phyloP scores from a whole-genome alignment of 192 early-diverging fungal genomes.

The Gryganskiella cystojenkinii region DNA sequence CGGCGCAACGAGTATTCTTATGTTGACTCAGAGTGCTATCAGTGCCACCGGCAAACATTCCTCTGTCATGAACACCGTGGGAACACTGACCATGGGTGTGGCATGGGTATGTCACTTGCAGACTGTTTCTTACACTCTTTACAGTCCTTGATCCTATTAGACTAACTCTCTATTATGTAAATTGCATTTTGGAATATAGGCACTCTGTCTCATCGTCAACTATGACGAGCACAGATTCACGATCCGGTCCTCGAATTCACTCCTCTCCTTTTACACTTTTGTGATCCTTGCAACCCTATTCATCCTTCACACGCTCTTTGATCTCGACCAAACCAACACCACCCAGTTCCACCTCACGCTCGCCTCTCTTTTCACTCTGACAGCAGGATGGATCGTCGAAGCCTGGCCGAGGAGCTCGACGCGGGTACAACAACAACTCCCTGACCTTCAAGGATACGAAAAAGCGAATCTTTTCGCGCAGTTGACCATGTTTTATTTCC shows the following conservation, averaged over 20 bases:
- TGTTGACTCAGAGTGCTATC: neutral
- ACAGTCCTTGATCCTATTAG: no score
- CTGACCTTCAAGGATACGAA: slow-evolving; percentile 13
- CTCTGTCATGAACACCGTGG: neutral
- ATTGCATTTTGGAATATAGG: no score
- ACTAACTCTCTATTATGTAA: no score
- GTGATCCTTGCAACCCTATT: neutral
- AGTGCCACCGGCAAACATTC: neutral
- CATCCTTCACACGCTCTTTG: slow-evolving; percentile 15
- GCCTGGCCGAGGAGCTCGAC: slow-evolving; percentile 38
- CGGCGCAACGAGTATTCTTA: neutral
- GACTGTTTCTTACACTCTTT: no score
- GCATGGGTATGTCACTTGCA: slow-evolving; percentile 36
- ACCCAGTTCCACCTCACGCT: neutral
- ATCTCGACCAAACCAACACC: neutral
- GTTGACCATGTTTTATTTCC: slow-evolving; percentile 21
- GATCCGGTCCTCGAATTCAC: slow-evolving; percentile 39
- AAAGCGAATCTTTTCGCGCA: slow-evolving; percentile 30
- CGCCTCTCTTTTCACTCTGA: slow-evolving; percentile 4
- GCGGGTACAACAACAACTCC: slow-evolving; percentile 19
- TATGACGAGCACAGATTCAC: slow-evolving; percentile 41
- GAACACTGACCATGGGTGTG: slow-evolving; percentile 1
- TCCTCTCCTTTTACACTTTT: slow-evolving; percentile 16
- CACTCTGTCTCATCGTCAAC: slow-evolving; percentile 20
- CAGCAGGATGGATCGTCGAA: slow-evolving; percentile 17